phyloP scores from a whole-genome alignment of 2,329 filamentous ascomycete genomes.

The Sporothrix sp. region DNA sequence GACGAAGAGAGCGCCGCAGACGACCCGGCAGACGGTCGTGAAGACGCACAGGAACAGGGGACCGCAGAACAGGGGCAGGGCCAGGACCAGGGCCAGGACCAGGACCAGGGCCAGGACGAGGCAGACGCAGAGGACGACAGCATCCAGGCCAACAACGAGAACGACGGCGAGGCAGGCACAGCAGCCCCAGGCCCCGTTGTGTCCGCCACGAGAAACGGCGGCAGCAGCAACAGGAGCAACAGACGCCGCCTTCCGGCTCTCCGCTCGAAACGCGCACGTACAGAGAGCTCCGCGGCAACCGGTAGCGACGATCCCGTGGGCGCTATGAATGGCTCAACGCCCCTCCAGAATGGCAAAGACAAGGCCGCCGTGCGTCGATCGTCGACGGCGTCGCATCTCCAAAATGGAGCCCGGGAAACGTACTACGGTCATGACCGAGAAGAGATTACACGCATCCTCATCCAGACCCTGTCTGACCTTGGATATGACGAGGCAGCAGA shows the following conservation, averaged over 20 bases:
- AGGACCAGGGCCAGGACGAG: neutral
- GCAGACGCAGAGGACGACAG: neutral
- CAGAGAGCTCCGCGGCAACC: constrained; percentile 4
- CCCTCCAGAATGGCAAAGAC: constrained; percentile 23
- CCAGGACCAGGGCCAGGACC: neutral
- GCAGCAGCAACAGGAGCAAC: neutral
- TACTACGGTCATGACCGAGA: constrained; percentile 86
- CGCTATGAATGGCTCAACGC: constrained; percentile 47
- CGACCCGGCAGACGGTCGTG: neutral
- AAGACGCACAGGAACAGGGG: neutral
- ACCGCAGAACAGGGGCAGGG: neutral
- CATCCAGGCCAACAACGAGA: neutral
- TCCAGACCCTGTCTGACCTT: constrained; percentile 82
- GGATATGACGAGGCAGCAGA: constrained; percentile 73
- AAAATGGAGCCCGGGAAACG: constrained; percentile 17
- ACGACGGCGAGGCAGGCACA: neutral
- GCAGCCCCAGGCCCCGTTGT: neutral
- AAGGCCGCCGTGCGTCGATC: neutral
- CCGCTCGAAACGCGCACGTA: constrained; percentile 13
- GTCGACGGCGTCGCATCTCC: neutral
- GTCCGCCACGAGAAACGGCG: too few species aligned
- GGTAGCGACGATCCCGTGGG: constrained; percentile 16
- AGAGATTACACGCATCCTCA: constrained; percentile 84
- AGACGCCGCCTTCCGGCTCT: neutral
- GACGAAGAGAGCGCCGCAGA: constrained; percentile 19